A percentile compares a stretch with the other conserved stretches of the same genome.
These are phyloP conservation scores for Macrophomina pseudophaseolina DNA, from an alignment of 2,329 filamentous ascomycete genomes.

Conservation along the genomic window DNA sequence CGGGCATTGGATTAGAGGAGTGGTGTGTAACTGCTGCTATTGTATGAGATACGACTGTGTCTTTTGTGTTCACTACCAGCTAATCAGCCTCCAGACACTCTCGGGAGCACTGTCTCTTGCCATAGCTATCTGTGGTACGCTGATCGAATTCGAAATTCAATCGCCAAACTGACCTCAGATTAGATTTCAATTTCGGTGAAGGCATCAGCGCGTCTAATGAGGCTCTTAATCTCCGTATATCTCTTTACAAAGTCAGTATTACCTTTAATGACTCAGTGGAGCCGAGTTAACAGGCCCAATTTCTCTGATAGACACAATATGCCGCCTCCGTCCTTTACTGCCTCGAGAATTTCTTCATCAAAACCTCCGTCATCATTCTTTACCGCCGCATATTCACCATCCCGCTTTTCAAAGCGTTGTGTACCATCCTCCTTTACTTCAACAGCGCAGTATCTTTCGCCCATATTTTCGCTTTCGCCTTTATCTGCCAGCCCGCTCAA, in stretches of 20 bases:
- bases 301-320: not conserved
- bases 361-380: slow-evolving; percentile 6
- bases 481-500: not conserved
- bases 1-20: not conserved
- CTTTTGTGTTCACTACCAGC: not conserved
- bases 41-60: not conserved
- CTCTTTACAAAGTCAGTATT: not conserved
- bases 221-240: not conserved
- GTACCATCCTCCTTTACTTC: not conserved
- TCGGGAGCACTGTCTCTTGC: not conserved
- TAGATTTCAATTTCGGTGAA: slow-evolving; percentile 2
- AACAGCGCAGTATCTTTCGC: not conserved
- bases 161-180: not conserved
- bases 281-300: not conserved
- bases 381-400: slow-evolving; percentile 15
- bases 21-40: not conserved
- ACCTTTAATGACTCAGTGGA: not conserved
- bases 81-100: not conserved
- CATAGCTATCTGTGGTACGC: slow-evolving; percentile 1
- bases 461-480: not conserved
- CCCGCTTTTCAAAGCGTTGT: not conserved
- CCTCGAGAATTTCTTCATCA: not conserved
- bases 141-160: not conserved
- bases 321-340: not conserved
- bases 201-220: not conserved